A percentile compares a stretch with the other conserved stretches of the same genome.
Conservation (phyloP, 441 rosid genomes). For the Macaranga tanarius region DNA sequence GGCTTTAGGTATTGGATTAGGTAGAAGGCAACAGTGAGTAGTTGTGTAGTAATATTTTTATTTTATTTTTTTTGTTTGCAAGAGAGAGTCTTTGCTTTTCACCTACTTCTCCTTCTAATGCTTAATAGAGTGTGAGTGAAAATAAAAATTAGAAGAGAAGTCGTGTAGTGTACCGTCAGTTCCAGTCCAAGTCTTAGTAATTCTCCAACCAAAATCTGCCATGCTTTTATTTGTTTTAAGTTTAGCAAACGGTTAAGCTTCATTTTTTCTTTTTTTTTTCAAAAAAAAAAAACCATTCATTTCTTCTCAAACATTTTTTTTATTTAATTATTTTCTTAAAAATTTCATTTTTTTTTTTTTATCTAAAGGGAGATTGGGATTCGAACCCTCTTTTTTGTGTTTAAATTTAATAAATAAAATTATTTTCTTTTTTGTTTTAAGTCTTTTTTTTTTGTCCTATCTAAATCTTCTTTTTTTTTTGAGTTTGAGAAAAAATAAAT, state of each 20-base stretch:
- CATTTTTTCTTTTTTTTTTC: not conserved
- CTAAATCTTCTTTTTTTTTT: no score
- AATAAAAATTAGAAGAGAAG: not conserved
- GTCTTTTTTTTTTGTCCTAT: no score
- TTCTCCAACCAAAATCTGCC: slow-evolving; percentile 34
- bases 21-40: slow-evolving; percentile 32
- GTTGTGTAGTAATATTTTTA: slow-evolving; percentile 36
- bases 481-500: no score
- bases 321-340: no score
- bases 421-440: no score
- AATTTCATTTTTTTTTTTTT: no score
- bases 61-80: not conserved
- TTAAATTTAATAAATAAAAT: no score
- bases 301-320: no score
- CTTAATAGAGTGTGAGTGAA: no score
- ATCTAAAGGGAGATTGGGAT: no score
- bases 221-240: slow-evolving; percentile 20
- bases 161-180: slow-evolving; percentile 38
- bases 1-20: slow-evolving; percentile 41
- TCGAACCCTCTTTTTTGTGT: no score
- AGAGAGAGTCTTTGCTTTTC: slow-evolving; percentile 52
- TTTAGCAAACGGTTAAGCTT: not conserved
- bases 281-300: no score
- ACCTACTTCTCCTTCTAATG: slow-evolving; percentile 44
- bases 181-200: slow-evolving; percentile 28